A percentile compares a stretch with the other conserved stretches of the same genome.
phyloP scores from a whole-genome alignment of 768 basidiomycete genomes.

The Mrakia blollopis region DNA sequence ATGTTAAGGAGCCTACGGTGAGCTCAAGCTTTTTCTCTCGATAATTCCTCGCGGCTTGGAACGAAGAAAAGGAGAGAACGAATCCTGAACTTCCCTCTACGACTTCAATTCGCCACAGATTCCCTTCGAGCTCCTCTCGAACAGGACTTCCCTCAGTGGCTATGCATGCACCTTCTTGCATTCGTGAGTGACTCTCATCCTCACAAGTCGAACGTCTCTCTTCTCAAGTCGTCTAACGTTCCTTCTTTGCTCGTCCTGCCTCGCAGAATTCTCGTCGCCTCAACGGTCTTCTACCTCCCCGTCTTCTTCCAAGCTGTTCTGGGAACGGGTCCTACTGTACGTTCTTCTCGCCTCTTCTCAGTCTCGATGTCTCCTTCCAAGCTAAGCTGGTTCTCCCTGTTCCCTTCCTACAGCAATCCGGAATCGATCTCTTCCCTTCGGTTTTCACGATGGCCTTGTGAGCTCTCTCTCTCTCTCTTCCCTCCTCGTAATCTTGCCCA shows the following conservation, averaged over 20 bases:
- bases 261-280: slow-evolving; percentile 31
- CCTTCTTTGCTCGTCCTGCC: not conserved
- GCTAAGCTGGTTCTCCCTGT: not conserved
- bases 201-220: slow-evolving; percentile 10
- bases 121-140: slow-evolving; percentile 43
- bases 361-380: not conserved
- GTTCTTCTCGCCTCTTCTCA: not conserved
- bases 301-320: slow-evolving; percentile 51
- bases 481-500: not conserved
- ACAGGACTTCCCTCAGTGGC: slow-evolving; percentile 45
- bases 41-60: too few species aligned
- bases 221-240: not conserved
- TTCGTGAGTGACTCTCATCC: slow-evolving; percentile 16
- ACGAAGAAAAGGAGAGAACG: too few species aligned
- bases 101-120: not conserved
- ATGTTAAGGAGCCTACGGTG: slow-evolving; percentile 42
- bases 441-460: slow-evolving; percentile 20
- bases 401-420: not conserved
- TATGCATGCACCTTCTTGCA: slow-evolving; percentile 46
- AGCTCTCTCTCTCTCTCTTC: not conserved
- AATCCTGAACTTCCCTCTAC: not conserved
- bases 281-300: slow-evolving; percentile 47
- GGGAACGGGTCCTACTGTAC: slow-evolving; percentile 11
- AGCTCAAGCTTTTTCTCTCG: too few species aligned
- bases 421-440: slow-evolving; percentile 19